A percentile compares a stretch with the other conserved stretches of the same genome.
phyloP scores from a whole-genome alignment of 768 basidiomycete genomes.

The Rhodotorula taiwanensis region DNA sequence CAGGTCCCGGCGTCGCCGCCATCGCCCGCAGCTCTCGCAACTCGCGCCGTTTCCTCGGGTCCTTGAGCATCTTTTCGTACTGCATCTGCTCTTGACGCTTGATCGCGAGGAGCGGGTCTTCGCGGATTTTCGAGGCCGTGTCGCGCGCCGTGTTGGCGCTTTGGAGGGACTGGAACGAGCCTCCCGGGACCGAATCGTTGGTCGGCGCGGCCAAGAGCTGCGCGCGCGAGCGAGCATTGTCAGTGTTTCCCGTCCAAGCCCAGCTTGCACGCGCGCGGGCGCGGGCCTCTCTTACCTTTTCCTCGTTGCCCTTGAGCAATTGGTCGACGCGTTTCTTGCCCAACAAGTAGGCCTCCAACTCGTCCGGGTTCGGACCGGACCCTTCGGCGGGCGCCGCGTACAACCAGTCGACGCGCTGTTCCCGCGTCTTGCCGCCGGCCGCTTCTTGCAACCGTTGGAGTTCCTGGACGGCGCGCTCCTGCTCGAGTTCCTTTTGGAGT shows the following conservation, averaged over 20 bases:
- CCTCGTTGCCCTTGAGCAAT: constrained; percentile 82
- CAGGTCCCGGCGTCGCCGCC: background rate
- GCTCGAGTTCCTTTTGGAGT: constrained; percentile 93
- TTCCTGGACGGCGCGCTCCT: constrained; percentile 92
- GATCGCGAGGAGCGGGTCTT: constrained; percentile 94
- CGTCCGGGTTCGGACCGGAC: constrained; percentile 75
- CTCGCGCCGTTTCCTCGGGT: constrained; percentile 74
- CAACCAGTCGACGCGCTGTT: constrained; percentile 98
- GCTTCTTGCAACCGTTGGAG: constrained; percentile 91
- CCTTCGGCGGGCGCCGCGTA: constrained; percentile 95
- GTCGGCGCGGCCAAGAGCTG: constrained; percentile 23
- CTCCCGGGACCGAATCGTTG: constrained; percentile 7
- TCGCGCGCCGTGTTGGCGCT: constrained; percentile 88
- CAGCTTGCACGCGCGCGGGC: background rate
- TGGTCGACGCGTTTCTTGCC: constrained; percentile 98
- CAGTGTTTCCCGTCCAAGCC: background rate
- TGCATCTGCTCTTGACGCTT: constrained; percentile 96
- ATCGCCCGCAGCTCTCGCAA: constrained; percentile 43
- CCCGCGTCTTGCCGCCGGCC: constrained; percentile 76
- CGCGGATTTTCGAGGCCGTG: constrained; percentile 84
- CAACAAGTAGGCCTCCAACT: constrained; percentile 90
- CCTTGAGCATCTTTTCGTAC: constrained; percentile 58
- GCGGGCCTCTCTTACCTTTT: constrained; percentile 55
- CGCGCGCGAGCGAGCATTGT: too few relatives aligned
- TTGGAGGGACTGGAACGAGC: constrained; percentile 44